Evolutionary conservation across 1,284 basidiomycete species (phyloP).

Genomic region (Irpex sp.): DNA sequence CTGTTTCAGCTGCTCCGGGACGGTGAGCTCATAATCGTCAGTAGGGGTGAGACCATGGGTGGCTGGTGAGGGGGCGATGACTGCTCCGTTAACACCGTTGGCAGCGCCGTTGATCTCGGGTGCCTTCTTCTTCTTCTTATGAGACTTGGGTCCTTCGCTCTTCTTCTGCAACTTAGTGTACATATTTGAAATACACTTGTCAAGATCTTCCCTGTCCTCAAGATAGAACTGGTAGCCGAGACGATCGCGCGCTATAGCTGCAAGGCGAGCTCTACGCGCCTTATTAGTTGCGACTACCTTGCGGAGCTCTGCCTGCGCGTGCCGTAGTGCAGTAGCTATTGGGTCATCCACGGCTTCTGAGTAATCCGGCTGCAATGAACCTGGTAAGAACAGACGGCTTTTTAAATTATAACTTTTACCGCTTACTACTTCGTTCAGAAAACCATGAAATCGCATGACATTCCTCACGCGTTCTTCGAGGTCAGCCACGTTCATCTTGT

Average conservation of each 20-base stretch:
- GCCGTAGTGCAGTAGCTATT: slow-evolving; percentile 85
- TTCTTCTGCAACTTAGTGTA: slow-evolving; percentile 76
- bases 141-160: slow-evolving; percentile 53
- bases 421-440: slow-evolving; percentile 56
- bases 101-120: slow-evolving; percentile 38
- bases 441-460: slow-evolving; percentile 68
- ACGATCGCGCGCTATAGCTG: slow-evolving; percentile 78
- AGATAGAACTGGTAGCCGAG: slow-evolving; percentile 90
- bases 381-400: not conserved
- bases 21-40: slow-evolving; percentile 58
- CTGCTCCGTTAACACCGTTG: slow-evolving; percentile 24
- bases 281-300: slow-evolving; percentile 80
- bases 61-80: slow-evolving; percentile 50
- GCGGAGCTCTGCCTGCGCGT: slow-evolving; percentile 82
- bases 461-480: slow-evolving; percentile 67
- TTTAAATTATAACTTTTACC: not conserved
- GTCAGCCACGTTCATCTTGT: slow-evolving; percentile 70
- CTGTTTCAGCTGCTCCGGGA: slow-evolving; percentile 69
- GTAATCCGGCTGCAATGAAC: slow-evolving; percentile 62
- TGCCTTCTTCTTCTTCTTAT: slow-evolving; percentile 64
- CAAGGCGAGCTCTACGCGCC: slow-evolving; percentile 72
- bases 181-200: slow-evolving; percentile 73
- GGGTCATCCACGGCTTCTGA: slow-evolving; percentile 86
- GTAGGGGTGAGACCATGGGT: slow-evolving; percentile 65
- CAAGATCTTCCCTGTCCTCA: slow-evolving; percentile 74